A percentile compares a stretch with the other conserved stretches of the same genome.
phyloP scores from a whole-genome alignment of 169 alveolate genomes.

The Babesia bovis region DNA sequence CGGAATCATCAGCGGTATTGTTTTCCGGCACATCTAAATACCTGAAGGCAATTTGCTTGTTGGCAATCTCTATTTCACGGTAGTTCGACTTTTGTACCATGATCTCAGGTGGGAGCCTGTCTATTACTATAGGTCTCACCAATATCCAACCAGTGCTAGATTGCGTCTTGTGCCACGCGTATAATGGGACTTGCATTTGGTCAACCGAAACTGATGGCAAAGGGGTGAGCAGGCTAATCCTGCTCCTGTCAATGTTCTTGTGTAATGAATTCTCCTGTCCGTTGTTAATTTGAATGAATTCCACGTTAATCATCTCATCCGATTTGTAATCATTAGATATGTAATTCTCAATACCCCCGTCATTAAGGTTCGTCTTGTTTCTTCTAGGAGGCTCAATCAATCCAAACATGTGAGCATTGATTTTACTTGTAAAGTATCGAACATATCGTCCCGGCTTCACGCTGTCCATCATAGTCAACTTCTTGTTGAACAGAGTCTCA shows the following conservation, averaged over 20 bases:
- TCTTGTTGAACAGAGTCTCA: constrained; percentile 63
- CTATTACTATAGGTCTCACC: constrained; percentile 67
- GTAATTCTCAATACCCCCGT: constrained; percentile 32
- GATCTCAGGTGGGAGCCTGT: constrained; percentile 67
- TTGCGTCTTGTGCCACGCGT: constrained; percentile 71
- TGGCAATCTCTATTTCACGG: constrained; percentile 66
- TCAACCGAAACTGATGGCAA: constrained; percentile 60
- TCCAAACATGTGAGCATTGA: constrained; percentile 67
- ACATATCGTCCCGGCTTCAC: constrained; percentile 66
- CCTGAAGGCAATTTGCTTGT: constrained; percentile 65
- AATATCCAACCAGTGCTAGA: constrained; percentile 67
- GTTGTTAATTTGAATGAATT: constrained; percentile 62
- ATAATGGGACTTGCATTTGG: constrained; percentile 62
- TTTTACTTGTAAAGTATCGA: constrained; percentile 57
- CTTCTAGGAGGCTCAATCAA: constrained; percentile 65
- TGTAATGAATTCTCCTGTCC: constrained; percentile 62
- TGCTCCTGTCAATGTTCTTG: constrained; percentile 63
- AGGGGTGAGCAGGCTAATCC: constrained; percentile 63
- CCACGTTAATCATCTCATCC: constrained; percentile 67
- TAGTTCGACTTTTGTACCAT: constrained; percentile 62
- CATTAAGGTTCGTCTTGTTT: constrained; percentile 7
- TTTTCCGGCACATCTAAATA: constrained; percentile 42
- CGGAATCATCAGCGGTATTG: constrained; percentile 3
- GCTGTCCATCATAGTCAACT: constrained; percentile 67
- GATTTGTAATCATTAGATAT: constrained; percentile 55